Percentiles rank a stretch among this genome's conserved stretches.
Evolutionary conservation across 257 asterid genomes (phyloP).

Genomic region (Ligustrum vulgare): DNA sequence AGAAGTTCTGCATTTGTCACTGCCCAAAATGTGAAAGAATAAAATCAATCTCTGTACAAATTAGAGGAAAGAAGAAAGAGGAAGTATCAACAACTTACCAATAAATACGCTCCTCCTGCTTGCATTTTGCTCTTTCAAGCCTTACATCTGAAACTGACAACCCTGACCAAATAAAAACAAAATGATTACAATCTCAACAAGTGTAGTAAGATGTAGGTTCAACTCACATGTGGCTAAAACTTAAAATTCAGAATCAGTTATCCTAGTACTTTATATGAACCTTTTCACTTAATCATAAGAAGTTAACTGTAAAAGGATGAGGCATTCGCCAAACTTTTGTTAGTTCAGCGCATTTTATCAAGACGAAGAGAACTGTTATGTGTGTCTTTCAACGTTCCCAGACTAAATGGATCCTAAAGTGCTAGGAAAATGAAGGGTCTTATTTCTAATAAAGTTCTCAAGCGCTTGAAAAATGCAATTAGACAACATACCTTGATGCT

Average conservation of each 20-base stretch:
- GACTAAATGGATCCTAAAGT: conserved; percentile 6
- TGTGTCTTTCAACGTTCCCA: background rate
- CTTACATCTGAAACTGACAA: conserved; percentile 35
- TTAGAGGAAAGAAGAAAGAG: conserved; percentile 1
- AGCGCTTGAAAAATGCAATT: background rate
- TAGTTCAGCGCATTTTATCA: background rate
- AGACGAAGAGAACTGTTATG: background rate
- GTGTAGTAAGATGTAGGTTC: background rate
- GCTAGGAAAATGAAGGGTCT: background rate
- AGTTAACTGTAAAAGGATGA: background rate
- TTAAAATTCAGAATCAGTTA: background rate
- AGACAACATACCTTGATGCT: conserved; percentile 36
- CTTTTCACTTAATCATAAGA: background rate
- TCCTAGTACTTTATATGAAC: background rate
- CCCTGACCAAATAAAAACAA: conserved; percentile 35
- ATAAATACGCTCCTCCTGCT: conserved; percentile 38
- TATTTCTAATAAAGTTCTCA: background rate
- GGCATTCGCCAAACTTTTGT: background rate
- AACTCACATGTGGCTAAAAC: background rate
- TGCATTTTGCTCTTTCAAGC: conserved; percentile 23
- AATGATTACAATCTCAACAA: background rate
- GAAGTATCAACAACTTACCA: conserved; percentile 39
- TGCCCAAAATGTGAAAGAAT: conserved; percentile 28
- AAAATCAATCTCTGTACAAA: conserved; percentile 1
- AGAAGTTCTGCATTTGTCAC: conserved; percentile 56